Evolutionary conservation across 1,139 yeast genomes (phyloP).

Genomic region (Blastobotrys apis): DNA sequence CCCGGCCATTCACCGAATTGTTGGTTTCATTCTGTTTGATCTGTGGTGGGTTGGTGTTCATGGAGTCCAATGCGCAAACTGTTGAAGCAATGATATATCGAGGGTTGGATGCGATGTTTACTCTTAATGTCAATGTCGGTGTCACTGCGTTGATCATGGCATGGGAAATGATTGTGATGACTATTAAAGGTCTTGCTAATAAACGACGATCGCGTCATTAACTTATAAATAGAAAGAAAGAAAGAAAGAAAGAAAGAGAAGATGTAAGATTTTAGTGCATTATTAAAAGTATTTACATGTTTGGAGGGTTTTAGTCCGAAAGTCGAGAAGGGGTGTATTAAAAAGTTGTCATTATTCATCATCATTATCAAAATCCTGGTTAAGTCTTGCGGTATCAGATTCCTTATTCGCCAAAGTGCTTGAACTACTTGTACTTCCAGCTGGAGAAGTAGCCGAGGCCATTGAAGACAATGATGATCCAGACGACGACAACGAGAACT

Average conservation of each 20-base stretch:
- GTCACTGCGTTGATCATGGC: slow-evolving; percentile 76
- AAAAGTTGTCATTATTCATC: background rate
- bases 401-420: no score
- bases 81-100: slow-evolving; percentile 78
- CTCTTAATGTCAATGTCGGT: slow-evolving; percentile 81
- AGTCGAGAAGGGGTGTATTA: no score
- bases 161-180: slow-evolving; percentile 73
- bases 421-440: no score
- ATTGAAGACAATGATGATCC: no score
- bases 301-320: no score
- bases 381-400: background rate
- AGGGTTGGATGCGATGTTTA: slow-evolving; percentile 86
- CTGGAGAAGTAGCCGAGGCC: no score
- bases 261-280: background rate
- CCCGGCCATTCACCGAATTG: slow-evolving; percentile 81
- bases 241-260: background rate
- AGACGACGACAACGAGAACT: no score
- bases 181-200: slow-evolving; percentile 26
- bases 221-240: background rate
- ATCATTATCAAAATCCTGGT: background rate
- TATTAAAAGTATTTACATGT: no score
- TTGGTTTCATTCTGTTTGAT: slow-evolving; percentile 71
- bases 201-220: background rate
- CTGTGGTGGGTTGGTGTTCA: slow-evolving; percentile 86
- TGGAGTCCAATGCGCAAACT: slow-evolving; percentile 86